Evolutionary conservation across 805 yeast genomes (phyloP).

Genomic region (Schwanniomyces sp.): DNA sequence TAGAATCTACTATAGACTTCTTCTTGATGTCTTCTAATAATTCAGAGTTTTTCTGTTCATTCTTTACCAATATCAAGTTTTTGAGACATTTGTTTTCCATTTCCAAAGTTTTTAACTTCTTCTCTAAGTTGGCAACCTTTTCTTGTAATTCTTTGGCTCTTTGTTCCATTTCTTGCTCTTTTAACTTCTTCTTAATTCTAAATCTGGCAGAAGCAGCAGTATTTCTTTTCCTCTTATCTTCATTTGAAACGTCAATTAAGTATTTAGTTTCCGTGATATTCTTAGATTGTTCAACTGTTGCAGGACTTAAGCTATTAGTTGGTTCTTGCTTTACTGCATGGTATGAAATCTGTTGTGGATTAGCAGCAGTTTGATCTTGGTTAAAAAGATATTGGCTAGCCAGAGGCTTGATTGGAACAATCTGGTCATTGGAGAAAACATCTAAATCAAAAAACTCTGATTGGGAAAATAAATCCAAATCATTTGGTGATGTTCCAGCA

Average conservation of each 20-base stretch:
- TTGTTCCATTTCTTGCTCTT: constrained; percentile 88
- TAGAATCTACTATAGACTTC: constrained; percentile 40
- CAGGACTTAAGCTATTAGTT: neutral
- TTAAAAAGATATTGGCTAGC: neutral
- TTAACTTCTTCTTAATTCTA: constrained; percentile 85
- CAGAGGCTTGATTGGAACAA: constrained; percentile 11
- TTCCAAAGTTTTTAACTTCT: constrained; percentile 77
- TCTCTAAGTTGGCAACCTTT: constrained; percentile 62
- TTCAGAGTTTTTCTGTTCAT: constrained; percentile 53
- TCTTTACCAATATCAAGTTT: constrained; percentile 80
- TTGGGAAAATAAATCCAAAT: constrained; percentile 40
- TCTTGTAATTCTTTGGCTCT: constrained; percentile 72
- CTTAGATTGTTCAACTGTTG: neutral
- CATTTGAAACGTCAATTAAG: constrained; percentile 35
- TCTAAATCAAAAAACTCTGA: constrained; percentile 42
- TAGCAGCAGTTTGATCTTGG: neutral
- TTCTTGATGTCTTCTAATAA: constrained; percentile 54
- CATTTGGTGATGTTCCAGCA: constrained; percentile 15
- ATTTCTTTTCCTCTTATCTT: constrained; percentile 80
- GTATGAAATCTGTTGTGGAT: constrained; percentile 1
- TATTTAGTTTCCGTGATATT: neutral
- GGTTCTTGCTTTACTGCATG: constrained; percentile 1
- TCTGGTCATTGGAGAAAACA: constrained; percentile 21
- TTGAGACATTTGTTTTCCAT: constrained; percentile 89
- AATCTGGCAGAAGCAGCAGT: constrained; percentile 95